These are phyloP conservation scores for Crithidia mellificae DNA, from an alignment of 208 protist species.

Conservation along the genomic window DNA sequence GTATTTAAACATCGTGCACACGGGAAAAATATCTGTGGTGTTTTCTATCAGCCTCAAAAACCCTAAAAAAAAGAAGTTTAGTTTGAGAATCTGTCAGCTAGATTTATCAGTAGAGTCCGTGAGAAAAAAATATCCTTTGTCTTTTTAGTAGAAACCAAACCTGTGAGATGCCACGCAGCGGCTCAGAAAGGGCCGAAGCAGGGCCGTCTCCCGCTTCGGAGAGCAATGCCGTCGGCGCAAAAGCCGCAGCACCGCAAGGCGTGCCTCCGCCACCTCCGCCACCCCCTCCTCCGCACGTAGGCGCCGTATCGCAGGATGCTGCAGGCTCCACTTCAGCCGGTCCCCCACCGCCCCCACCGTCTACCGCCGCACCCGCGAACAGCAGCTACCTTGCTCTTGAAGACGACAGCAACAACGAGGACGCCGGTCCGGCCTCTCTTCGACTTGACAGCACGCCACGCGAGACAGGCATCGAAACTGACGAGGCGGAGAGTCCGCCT, in stretches of 20 bases:
- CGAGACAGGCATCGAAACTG: not conserved
- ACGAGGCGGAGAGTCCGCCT: conserved; percentile 25
- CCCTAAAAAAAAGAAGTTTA: too few relatives aligned
- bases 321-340: not conserved
- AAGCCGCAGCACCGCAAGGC: too few relatives aligned
- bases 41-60: too few relatives aligned
- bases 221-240: not conserved
- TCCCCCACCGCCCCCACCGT: not conserved
- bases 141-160: too few relatives aligned
- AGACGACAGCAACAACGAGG: not conserved
- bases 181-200: not conserved
- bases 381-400: not conserved
- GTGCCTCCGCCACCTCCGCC: not conserved
- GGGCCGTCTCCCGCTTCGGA: not conserved
- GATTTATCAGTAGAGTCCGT: too few relatives aligned
- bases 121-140: too few relatives aligned
- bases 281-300: not conserved
- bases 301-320: not conserved
- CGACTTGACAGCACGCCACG: conserved; percentile 4
- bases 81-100: too few relatives aligned
- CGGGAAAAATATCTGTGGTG: too few relatives aligned
- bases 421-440: not conserved
- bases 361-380: not conserved
- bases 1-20: too few relatives aligned
- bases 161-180: conserved; percentile 1